Percentiles rank a stretch among this genome's conserved stretches.
Evolutionary conservation across 495 filamentous ascomycete species (phyloP).

Genomic region (Podospora conica): DNA sequence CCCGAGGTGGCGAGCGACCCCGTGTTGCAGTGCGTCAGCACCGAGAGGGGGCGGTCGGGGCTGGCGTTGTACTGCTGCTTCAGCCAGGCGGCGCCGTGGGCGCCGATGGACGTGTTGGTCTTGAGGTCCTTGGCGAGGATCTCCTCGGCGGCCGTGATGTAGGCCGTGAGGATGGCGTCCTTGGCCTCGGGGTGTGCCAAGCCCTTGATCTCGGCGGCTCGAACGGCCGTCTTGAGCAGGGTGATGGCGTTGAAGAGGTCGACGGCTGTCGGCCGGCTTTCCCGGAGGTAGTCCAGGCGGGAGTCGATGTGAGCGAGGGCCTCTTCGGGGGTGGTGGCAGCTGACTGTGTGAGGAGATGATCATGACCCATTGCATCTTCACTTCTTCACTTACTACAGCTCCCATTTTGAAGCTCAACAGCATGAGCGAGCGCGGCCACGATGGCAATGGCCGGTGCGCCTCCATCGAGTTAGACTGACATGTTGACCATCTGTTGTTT

Average conservation of each 20-base stretch:
- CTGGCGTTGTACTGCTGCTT: conserved; percentile 37
- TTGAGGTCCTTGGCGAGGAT: conserved; percentile 83
- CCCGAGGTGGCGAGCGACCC: conserved; percentile 95
- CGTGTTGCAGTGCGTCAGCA: conserved; percentile 96
- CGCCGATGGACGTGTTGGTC: conserved; percentile 81
- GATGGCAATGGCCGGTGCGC: conserved; percentile 94
- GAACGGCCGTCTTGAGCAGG: conserved; percentile 60
- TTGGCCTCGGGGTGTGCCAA: conserved; percentile 30
- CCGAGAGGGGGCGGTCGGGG: conserved; percentile 49
- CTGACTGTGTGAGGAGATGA: background rate
- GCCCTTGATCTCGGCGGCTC: conserved; percentile 28
- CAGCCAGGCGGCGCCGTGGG: conserved; percentile 80
- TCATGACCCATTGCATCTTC: background rate
- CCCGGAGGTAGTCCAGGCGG: conserved; percentile 75
- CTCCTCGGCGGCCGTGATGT: conserved; percentile 70
- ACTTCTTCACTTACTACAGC: conserved; percentile 33
- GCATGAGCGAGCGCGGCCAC: conserved; percentile 85
- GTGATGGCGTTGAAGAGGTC: conserved; percentile 85
- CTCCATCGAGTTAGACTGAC: conserved; percentile 14
- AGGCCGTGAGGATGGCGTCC: conserved; percentile 52
- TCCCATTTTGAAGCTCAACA: conserved; percentile 58
- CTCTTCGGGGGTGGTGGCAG: conserved; percentile 46
- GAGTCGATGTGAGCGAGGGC: conserved; percentile 59
- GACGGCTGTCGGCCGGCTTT: conserved; percentile 86
- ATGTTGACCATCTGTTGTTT: too few relatives aligned